Conservation (phyloP, 352 stramenopile species). For the Phytophthora tentaculata region DNA sequence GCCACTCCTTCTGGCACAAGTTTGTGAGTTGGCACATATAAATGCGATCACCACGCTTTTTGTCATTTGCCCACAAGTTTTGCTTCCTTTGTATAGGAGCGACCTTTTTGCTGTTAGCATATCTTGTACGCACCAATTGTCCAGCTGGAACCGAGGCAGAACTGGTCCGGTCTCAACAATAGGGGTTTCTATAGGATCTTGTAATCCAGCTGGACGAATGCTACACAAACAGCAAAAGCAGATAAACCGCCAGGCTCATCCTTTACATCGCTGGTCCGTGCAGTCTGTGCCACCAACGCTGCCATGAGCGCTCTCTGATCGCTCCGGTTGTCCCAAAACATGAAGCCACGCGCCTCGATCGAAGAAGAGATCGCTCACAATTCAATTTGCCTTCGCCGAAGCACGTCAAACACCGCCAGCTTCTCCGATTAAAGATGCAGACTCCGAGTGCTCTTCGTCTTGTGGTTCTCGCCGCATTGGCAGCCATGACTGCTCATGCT, state of each 20-base stretch:
- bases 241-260: constrained; percentile 16
- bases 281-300: constrained; percentile 23
- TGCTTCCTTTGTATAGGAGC: constrained; percentile 8
- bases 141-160: constrained; percentile 23
- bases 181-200: constrained; percentile 3
- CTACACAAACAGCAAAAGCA: constrained; percentile 27
- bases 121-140: constrained; percentile 13
- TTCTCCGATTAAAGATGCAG: constrained; percentile 31
- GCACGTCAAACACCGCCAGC: constrained; percentile 4
- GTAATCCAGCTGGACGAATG: constrained; percentile 24
- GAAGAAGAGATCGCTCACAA: constrained; percentile 20
- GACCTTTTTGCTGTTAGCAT: constrained; percentile 32
- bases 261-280: constrained; percentile 30
- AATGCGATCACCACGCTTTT: no score
- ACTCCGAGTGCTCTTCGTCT: constrained; percentile 30
- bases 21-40: no score
- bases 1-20: no score
- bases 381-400: constrained; percentile 36
- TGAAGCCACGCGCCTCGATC: constrained; percentile 9
- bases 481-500: neutral
- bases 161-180: constrained; percentile 28
- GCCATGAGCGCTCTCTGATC: constrained; percentile 23
- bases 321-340: constrained; percentile 17
- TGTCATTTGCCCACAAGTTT: no score
- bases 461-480: constrained; percentile 19